Percentiles rank a stretch among this genome's conserved stretches.
These are phyloP conservation scores for Picea engelmannii DNA, from an alignment of 83 land plant species.

Conservation along the genomic window DNA sequence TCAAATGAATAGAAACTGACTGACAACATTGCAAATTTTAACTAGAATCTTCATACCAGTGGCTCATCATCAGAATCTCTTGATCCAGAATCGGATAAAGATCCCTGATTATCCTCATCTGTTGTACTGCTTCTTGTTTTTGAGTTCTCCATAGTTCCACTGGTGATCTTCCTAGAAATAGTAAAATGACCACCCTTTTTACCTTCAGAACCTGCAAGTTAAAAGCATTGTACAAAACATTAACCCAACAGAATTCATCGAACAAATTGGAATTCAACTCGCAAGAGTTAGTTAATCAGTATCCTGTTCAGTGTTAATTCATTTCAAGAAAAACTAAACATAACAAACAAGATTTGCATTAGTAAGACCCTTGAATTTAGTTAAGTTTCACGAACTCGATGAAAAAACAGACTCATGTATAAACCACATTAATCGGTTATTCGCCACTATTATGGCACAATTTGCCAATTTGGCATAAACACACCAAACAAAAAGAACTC, in stretches of 20 bases:
- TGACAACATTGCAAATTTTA: background rate
- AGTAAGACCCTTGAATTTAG: too few species aligned
- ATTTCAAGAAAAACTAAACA: too few species aligned
- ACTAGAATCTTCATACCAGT: background rate
- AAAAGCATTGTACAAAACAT: background rate
- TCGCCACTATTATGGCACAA: too few species aligned
- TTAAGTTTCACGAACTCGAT: too few species aligned
- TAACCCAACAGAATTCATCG: background rate
- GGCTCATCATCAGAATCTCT: conserved; percentile 17
- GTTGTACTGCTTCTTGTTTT: background rate
- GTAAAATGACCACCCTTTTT: background rate
- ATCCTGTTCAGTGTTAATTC: too few species aligned
- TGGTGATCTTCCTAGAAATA: background rate
- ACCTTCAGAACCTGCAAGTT: conserved; percentile 8
- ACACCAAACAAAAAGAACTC: too few species aligned
- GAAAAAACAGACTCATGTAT: too few species aligned
- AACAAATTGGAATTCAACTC: too few species aligned
- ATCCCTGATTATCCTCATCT: background rate
- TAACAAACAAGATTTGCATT: too few species aligned
- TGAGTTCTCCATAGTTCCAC: background rate
- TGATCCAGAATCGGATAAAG: background rate
- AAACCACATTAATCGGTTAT: too few species aligned
- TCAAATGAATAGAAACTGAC: background rate
- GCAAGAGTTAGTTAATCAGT: too few species aligned
- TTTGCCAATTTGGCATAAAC: too few species aligned